Conservation (phyloP, 2,329 filamentous ascomycete genomes). For the Paramyrothecium sp. region DNA sequence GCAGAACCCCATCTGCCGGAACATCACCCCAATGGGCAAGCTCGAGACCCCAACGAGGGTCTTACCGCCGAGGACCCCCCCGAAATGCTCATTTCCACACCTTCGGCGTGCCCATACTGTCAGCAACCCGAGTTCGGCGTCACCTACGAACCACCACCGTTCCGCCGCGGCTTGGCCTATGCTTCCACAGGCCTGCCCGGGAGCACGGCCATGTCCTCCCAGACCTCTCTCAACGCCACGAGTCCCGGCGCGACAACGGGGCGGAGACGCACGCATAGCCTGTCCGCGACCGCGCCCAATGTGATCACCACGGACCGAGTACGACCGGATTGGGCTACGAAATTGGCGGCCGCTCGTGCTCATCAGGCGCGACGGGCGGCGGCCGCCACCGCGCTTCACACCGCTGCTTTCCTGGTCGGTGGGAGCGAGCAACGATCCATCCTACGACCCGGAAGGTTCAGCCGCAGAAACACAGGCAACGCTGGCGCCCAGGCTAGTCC, state of each 20-base stretch:
- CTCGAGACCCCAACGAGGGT: slow-evolving; percentile 31
- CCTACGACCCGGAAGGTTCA: slow-evolving; percentile 48
- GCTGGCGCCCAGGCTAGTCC: slow-evolving; percentile 15
- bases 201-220: slow-evolving; percentile 79
- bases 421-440: slow-evolving; percentile 53
- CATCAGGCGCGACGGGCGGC: slow-evolving; percentile 85
- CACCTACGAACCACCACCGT: slow-evolving; percentile 88
- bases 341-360: slow-evolving; percentile 78
- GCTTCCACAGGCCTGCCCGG: slow-evolving; percentile 40
- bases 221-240: slow-evolving; percentile 70
- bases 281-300: slow-evolving; percentile 79
- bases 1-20: slow-evolving; percentile 88
- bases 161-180: slow-evolving; percentile 79
- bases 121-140: slow-evolving; percentile 93
- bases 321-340: slow-evolving; percentile 91
- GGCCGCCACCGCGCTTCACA: slow-evolving; percentile 90
- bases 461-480: slow-evolving; percentile 50
- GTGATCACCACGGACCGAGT: slow-evolving; percentile 93
- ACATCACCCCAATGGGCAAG: slow-evolving; percentile 56
- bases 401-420: slow-evolving; percentile 87
- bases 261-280: slow-evolving; percentile 50
- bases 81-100: slow-evolving; percentile 80
- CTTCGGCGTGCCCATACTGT: slow-evolving; percentile 91
- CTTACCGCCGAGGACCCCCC: slow-evolving; percentile 48
- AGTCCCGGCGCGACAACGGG: slow-evolving; percentile 37